These are phyloP conservation scores for Bipolaris victoriae DNA, from an alignment of 2,329 filamentous ascomycete species.

Conservation along the genomic window DNA sequence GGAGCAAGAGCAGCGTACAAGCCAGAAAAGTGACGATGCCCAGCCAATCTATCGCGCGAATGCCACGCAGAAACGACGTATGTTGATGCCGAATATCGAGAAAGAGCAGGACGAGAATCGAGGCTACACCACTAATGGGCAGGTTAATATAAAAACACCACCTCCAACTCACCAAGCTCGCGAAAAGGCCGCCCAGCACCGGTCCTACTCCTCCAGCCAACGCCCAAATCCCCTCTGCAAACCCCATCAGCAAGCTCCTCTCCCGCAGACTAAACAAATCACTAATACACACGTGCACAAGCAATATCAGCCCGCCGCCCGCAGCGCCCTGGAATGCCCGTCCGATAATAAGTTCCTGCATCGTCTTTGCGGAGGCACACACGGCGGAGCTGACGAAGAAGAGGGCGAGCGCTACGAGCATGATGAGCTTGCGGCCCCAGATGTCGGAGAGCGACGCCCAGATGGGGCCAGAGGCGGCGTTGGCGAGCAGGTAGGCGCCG, in stretches of 20 bases:
- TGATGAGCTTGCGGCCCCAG: conserved; percentile 62
- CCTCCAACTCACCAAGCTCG: conserved; percentile 55
- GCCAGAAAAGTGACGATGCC: conserved; percentile 60
- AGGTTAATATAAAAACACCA: conserved; percentile 65
- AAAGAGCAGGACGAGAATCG: conserved; percentile 58
- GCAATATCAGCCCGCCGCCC: conserved; percentile 65
- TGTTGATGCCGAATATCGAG: conserved; percentile 63
- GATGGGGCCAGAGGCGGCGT: conserved; percentile 70
- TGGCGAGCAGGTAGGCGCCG: conserved; percentile 72
- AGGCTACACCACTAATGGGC: conserved; percentile 57
- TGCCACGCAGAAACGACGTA: conserved; percentile 56
- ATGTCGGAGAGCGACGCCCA: conserved; percentile 70
- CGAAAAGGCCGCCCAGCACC: conserved; percentile 60
- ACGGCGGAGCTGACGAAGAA: conserved; percentile 68
- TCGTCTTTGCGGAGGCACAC: conserved; percentile 61
- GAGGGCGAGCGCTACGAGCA: conserved; percentile 58
- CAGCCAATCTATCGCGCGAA: conserved; percentile 62
- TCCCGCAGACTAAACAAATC: conserved; percentile 67
- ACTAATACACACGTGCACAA: conserved; percentile 68
- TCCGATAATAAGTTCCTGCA: conserved; percentile 66
- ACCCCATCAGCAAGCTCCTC: conserved; percentile 58
- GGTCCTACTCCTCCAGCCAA: conserved; percentile 61
- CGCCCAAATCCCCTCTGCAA: conserved; percentile 62
- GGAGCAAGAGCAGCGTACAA: conserved; percentile 59
- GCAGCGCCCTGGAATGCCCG: conserved; percentile 68